Conservation (phyloP, 306 rosid genomes). For the Rosa persica region DNA sequence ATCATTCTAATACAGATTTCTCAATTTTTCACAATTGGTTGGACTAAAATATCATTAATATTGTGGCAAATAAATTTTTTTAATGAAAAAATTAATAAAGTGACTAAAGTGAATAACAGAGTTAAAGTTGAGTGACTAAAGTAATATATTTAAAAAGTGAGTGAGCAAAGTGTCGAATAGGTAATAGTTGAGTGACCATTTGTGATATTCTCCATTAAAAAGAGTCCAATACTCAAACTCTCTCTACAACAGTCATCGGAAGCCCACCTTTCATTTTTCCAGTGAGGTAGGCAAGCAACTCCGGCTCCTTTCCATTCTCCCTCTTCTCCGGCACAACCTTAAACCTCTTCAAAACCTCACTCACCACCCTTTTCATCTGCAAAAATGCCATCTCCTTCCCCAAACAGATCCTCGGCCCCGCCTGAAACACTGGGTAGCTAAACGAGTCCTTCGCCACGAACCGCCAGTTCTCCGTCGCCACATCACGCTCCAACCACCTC, state of each 20-base stretch:
- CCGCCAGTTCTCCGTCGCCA: slow-evolving; percentile 33
- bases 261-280: slow-evolving; percentile 62
- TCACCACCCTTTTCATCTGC: slow-evolving; percentile 75
- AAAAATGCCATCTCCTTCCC: slow-evolving; percentile 84
- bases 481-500: slow-evolving; percentile 51
- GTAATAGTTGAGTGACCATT: too few species aligned
- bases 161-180: too few species aligned
- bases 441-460: slow-evolving; percentile 54
- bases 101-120: too few species aligned
- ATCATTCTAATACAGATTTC: too few species aligned
- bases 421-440: slow-evolving; percentile 69
- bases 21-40: too few species aligned
- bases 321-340: slow-evolving; percentile 41
- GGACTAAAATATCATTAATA: too few species aligned
- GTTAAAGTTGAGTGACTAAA: too few species aligned
- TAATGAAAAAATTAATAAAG: too few species aligned
- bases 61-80: too few species aligned
- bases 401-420: slow-evolving; percentile 74
- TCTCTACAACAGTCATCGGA: slow-evolving; percentile 45
- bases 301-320: slow-evolving; percentile 34
- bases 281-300: slow-evolving; percentile 39
- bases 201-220: too few species aligned
- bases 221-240: not conserved
- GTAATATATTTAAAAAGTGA: too few species aligned
- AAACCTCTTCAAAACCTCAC: slow-evolving; percentile 46